Evolutionary conservation across 140 eudicot genomes (phyloP).

Genomic region (Stevia rebaudiana): DNA sequence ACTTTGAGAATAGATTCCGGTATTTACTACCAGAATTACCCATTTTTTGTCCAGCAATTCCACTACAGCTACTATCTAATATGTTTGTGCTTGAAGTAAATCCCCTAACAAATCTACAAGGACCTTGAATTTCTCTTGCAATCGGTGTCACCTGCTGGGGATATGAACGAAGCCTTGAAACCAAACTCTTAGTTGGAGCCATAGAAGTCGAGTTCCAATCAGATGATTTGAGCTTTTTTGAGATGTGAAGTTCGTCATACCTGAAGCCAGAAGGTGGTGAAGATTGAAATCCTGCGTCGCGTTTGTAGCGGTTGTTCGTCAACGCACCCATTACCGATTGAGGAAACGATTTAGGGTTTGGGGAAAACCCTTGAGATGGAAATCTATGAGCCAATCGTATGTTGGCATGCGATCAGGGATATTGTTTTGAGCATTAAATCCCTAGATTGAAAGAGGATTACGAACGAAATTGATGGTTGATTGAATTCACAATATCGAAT

Average conservation of each 20-base stretch:
- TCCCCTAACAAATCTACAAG: constrained; percentile 31
- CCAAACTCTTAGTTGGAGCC: background rate
- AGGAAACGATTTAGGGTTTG: constrained; percentile 23
- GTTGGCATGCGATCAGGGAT: constrained; percentile 18
- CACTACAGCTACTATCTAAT: background rate
- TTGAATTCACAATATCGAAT: background rate
- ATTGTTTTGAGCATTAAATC: background rate
- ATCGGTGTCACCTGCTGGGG: constrained; percentile 21
- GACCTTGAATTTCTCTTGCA: constrained; percentile 59
- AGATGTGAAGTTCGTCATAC: constrained; percentile 12
- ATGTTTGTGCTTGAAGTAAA: constrained; percentile 4
- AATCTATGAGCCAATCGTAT: background rate
- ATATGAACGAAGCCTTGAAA: constrained; percentile 16
- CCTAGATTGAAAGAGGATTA: background rate
- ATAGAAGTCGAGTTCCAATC: background rate
- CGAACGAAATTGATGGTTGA: background rate
- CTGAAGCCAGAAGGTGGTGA: constrained; percentile 1
- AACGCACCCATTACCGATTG: constrained; percentile 18
- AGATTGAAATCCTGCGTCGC: constrained; percentile 6
- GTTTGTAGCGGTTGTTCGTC: constrained; percentile 18
- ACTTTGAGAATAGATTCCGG: background rate
- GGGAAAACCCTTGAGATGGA: background rate
- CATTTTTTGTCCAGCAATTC: background rate
- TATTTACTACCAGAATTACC: background rate
- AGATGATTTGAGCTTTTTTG: constrained; percentile 25